Conservation (phyloP, 495 filamentous ascomycete species). For the Immersiella caudata region DNA sequence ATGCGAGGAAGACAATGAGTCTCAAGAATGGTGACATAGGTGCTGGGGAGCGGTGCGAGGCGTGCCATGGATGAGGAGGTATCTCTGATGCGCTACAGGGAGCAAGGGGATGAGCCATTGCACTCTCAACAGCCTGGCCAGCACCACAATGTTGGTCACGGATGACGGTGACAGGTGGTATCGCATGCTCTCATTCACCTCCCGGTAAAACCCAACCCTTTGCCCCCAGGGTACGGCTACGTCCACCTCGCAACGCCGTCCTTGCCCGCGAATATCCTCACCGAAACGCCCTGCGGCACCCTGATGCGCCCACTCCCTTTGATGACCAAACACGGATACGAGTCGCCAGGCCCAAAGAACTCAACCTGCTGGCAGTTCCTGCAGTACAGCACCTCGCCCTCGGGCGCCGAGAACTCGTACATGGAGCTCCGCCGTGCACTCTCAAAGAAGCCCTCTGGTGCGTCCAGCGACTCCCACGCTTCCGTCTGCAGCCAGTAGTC, state of each 20-base stretch:
- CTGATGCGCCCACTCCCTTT: slow-evolving; percentile 10
- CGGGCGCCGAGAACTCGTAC: slow-evolving; percentile 5
- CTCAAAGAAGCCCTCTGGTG: slow-evolving; percentile 6
- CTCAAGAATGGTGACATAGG: no score
- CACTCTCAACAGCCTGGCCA: no score
- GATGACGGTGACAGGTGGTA: background rate
- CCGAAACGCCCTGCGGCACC: slow-evolving; percentile 3
- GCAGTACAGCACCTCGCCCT: slow-evolving; percentile 5
- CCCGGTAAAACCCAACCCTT: background rate
- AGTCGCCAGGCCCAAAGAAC: slow-evolving; percentile 6
- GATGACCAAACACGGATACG: background rate
- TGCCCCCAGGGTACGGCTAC: background rate
- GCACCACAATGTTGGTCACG: no score
- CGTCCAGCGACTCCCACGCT: background rate
- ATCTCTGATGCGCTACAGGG: no score
- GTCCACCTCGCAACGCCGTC: slow-evolving; percentile 2
- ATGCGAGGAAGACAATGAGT: no score
- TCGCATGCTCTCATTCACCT: background rate
- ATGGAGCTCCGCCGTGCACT: background rate
- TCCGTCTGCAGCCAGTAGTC: background rate
- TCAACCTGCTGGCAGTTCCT: background rate
- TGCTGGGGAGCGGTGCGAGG: no score
- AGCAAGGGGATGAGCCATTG: no score
- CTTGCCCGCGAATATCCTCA: slow-evolving; percentile 12
- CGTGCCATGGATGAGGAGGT: no score